Conservation (phyloP, 108 stramenopile genomes). For the Skeletonema grethae region DNA sequence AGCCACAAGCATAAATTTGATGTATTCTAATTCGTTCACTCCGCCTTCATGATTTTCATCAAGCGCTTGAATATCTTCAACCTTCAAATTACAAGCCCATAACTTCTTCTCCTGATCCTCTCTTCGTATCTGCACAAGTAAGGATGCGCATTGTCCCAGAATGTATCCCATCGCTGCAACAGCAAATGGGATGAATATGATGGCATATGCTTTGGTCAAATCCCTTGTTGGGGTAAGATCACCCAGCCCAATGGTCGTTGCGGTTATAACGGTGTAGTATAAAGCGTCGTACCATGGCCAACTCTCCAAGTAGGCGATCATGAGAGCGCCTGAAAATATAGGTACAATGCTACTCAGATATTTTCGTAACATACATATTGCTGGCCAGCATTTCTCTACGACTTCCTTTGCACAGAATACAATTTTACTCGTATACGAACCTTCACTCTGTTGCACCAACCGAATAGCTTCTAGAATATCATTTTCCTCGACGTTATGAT, state of each 20-base stretch:
- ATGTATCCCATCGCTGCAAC: slow-evolving; percentile 65
- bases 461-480: not conserved
- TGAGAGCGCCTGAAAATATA: slow-evolving; percentile 3
- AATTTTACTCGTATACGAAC: not conserved
- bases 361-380: not conserved
- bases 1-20: slow-evolving; percentile 80
- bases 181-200: slow-evolving; percentile 63
- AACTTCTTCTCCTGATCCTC: slow-evolving; percentile 33
- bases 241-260: slow-evolving; percentile 68
- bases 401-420: not conserved
- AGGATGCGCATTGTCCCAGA: slow-evolving; percentile 51
- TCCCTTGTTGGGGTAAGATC: slow-evolving; percentile 45
- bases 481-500: not conserved
- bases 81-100: slow-evolving; percentile 43
- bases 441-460: not conserved
- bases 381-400: not conserved
- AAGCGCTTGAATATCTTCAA: slow-evolving; percentile 54
- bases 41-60: slow-evolving; percentile 51
- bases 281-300: slow-evolving; percentile 45
- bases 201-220: slow-evolving; percentile 24
- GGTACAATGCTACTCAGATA: not conserved
- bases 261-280: slow-evolving; percentile 64
- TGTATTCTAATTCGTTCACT: slow-evolving; percentile 68
- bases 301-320: slow-evolving; percentile 14
- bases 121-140: slow-evolving; percentile 39